Conservation (phyloP, 139 green algal genomes). For the Chlamydomonas sphaeroides region DNA sequence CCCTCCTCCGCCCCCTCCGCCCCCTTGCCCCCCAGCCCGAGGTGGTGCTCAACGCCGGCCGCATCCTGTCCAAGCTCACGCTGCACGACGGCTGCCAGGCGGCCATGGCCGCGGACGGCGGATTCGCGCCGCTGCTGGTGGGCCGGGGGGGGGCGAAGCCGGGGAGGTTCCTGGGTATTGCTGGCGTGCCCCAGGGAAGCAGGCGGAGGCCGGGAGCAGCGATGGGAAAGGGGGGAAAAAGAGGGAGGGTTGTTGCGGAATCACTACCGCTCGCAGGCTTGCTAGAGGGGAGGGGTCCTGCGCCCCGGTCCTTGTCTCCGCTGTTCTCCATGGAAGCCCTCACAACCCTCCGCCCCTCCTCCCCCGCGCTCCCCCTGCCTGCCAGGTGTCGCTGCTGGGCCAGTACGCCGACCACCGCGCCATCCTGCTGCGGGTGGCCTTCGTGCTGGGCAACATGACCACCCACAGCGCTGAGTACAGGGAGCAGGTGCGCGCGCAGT, state of each 20-base stretch:
- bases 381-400: conserved; percentile 49
- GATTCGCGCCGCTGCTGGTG: conserved; percentile 49
- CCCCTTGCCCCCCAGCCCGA: no score
- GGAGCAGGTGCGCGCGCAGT: conserved; percentile 39
- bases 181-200: no score
- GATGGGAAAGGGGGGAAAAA: neutral
- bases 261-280: no score
- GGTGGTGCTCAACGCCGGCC: conserved; percentile 57
- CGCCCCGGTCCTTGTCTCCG: no score
- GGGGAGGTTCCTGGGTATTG: no score
- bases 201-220: no score
- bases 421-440: conserved; percentile 56
- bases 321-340: no score
- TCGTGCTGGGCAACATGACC: conserved; percentile 63
- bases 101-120: conserved; percentile 36
- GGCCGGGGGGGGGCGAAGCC: neutral
- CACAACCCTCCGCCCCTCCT: no score
- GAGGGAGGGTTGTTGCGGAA: neutral
- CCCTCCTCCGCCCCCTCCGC: no score
- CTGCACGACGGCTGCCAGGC: conserved; percentile 54
- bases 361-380: neutral
- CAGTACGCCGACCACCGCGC: conserved; percentile 49
- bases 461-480: conserved; percentile 48
- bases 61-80: conserved; percentile 59
- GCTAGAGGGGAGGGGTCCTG: no score